Base-by-base conservation (phyloP, 345 rosid species). In the Cardamine occulta region DNA sequence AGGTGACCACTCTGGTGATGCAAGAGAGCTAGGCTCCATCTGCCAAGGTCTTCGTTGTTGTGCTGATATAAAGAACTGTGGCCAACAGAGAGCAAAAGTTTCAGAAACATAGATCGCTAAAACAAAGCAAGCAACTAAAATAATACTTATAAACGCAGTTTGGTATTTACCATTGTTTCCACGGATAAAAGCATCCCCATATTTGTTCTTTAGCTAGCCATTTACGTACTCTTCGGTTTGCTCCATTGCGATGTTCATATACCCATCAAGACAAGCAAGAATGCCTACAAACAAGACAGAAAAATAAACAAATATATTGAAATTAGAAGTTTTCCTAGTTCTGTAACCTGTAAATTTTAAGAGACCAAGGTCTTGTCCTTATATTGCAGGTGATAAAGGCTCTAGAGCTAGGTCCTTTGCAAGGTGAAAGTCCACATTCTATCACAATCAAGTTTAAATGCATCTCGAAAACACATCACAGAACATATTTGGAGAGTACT, bases 201-300 rank as follows among this genome's bases (percentile, higher is more conserved):
- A 87, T 72, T 87, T 92, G 34, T 92, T 88, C 74, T 90, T 90
- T 62, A 90, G 79, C 75, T 92, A 94, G 9, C 97, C 97, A 62
- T 92, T 90, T 10, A 90, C 93, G 3, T 92, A 89, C 73, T 92
- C 96, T 51, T 92, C 96, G 0, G 96, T 92, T 72, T 88, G 96
- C 74, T 92, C 97, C 97, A 92, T 92, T 18, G 96, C 97, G 40
- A 92, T 88, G 55, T 89, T 92, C 96, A 88, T 91, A 68, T 89
- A 92, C 42, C 96, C 93, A 78, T 88, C 93, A 18, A 90, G 82
- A 76, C 94, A 87, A 4, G 97, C 89, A 62, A 87, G 77, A 66
- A 88, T 84, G 66, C 93, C 93, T 89, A 84, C 71, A 80, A 24
- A 40, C 24, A 58, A 12, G 5, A 31, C 18, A 49, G 34, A 29